These are phyloP conservation scores for Orbilia blumenaviensis DNA, from an alignment of 2,329 filamentous ascomycete species.

Conservation along the genomic window DNA sequence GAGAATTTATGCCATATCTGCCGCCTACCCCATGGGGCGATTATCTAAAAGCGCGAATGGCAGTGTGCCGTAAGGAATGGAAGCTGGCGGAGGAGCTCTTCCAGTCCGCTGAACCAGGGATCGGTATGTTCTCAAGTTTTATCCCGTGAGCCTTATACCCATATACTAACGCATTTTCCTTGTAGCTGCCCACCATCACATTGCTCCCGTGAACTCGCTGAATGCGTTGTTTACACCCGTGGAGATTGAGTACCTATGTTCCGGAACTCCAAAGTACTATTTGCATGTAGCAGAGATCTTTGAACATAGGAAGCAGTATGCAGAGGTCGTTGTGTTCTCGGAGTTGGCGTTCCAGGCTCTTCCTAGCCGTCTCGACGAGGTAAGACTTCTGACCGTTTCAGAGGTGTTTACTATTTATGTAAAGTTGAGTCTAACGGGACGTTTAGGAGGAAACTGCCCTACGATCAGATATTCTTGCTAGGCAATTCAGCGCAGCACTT, in stretches of 20 bases:
- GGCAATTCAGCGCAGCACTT: constrained; percentile 83
- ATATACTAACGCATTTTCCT: background rate
- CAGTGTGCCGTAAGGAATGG: constrained; percentile 70
- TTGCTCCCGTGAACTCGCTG: constrained; percentile 64
- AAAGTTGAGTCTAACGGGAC: constrained; percentile 24
- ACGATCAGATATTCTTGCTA: constrained; percentile 77
- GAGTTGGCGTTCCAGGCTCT: constrained; percentile 36
- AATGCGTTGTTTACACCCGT: constrained; percentile 73
- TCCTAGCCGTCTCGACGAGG: constrained; percentile 30
- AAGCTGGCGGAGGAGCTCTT: constrained; percentile 80
- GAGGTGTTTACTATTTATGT: constrained; percentile 58
- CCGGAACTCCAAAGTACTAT: constrained; percentile 83
- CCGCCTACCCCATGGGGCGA: constrained; percentile 69
- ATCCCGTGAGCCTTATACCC: background rate
- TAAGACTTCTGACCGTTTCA: constrained; percentile 4
- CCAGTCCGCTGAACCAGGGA: constrained; percentile 80
- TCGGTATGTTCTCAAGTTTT: constrained; percentile 70
- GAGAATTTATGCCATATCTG: constrained; percentile 73
- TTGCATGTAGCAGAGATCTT: constrained; percentile 84
- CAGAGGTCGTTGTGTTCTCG: constrained; percentile 79
- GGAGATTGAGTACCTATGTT: constrained; percentile 74
- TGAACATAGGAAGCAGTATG: constrained; percentile 78
- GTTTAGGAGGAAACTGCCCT: constrained; percentile 60
- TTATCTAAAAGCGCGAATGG: constrained; percentile 85
- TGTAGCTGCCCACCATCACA: constrained; percentile 55